Base-by-base conservation (phyloP, 805 yeast genomes). In the Saccharomycopsis microspora region DNA sequence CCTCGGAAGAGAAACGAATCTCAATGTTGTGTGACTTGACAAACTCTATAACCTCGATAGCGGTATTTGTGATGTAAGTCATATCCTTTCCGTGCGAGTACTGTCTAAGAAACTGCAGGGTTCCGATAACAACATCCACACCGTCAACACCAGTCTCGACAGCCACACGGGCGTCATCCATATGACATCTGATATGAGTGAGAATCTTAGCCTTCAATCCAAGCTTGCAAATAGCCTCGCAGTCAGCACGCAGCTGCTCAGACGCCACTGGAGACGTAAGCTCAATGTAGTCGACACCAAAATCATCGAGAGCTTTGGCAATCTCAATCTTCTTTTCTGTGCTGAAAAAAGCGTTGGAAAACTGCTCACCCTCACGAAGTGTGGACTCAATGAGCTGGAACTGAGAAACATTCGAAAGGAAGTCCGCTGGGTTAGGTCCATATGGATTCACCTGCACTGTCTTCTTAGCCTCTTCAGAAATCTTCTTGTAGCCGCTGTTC, bases 81-180 rank as follows among this genome's bases (percentile, higher is more conserved):
- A 90, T 90, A 69, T 90, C 98, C 73, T 90, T 90, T 64, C 98
- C 98, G 66, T 93, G 97, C 30, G 96, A 85, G 66, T 80, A 89
- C 66, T 89, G 84, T 68, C 97, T 82, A 60, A 93, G 74, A 66
- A 88, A 93, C 66, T 85, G 95, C 33, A 97, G 89, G 28, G 97
- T 90, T 55, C 97, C 97, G 66, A 90, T 90, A 51, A 90, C 97
- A 49, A 90, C 96, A 70, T 93, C 97, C 54, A 90, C 97, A 69
- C 97, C 98, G 64, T 93, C 97, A 46, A 93, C 98, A 64, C 98
- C 97, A 38, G 97, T 90, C 62, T 86, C 93, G 43, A 90, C 98
- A 4, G 98, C 98, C 51, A 93, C 85, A 59, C 82, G 76, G 49
- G 97, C 98, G 61, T 93, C 98, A 67, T 90, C 97, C 97, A 90